Evolutionary conservation across 2,329 filamentous ascomycete genomes (phyloP).

Genomic region (Sclerotinia trifoliorum): DNA sequence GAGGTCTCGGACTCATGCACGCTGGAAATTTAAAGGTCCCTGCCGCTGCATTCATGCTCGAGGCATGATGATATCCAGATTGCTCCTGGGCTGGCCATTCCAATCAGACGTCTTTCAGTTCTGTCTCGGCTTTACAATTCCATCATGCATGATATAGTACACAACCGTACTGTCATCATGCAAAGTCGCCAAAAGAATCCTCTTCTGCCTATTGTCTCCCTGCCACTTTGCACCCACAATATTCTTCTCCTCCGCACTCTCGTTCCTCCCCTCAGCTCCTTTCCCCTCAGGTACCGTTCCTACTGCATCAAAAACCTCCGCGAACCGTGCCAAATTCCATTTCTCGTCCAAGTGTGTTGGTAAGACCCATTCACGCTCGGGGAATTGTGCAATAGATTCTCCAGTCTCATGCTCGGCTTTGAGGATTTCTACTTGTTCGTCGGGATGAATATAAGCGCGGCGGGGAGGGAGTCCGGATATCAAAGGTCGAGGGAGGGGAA

Average conservation of each 20-base stretch:
- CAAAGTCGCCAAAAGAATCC: slow-evolving; percentile 70
- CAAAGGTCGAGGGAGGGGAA: slow-evolving; percentile 56
- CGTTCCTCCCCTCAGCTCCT: slow-evolving; percentile 26
- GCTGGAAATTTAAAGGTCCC: neutral
- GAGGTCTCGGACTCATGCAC: neutral
- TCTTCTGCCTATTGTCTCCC: slow-evolving; percentile 55
- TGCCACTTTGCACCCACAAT: slow-evolving; percentile 46
- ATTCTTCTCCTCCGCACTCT: slow-evolving; percentile 27
- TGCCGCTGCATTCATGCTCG: neutral
- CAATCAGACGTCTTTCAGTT: slow-evolving; percentile 52
- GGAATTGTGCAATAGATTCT: slow-evolving; percentile 47
- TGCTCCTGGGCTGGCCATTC: neutral
- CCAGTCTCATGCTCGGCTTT: slow-evolving; percentile 55
- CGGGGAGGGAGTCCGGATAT: slow-evolving; percentile 72
- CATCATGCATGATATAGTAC: slow-evolving; percentile 82
- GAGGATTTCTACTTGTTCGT: slow-evolving; percentile 74
- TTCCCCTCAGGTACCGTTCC: slow-evolving; percentile 45
- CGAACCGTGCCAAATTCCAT: slow-evolving; percentile 66
- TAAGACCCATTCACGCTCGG: slow-evolving; percentile 73
- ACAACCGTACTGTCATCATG: slow-evolving; percentile 80
- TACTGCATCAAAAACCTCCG: slow-evolving; percentile 67
- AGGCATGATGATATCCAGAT: neutral
- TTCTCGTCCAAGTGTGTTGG: slow-evolving; percentile 71
- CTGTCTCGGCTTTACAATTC: slow-evolving; percentile 81
- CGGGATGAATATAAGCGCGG: slow-evolving; percentile 74